Percentiles rank a stretch among this genome's conserved stretches.
These are phyloP conservation scores for Trichomonas gallinae DNA, from an alignment of 208 protist species.

Conservation along the genomic window DNA sequence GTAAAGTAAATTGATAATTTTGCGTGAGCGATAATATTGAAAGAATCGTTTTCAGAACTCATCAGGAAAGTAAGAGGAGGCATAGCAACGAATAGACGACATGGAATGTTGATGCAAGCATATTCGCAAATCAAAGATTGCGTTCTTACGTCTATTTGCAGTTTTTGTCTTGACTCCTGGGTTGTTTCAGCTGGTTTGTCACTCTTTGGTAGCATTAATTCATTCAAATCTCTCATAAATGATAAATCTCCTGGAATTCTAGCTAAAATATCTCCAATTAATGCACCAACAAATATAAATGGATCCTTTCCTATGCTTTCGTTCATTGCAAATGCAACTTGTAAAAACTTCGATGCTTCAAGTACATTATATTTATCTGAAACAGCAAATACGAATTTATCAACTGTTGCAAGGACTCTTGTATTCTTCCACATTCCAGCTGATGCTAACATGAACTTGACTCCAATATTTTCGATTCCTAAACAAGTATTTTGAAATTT, in stretches of 20 bases:
- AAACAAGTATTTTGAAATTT: not conserved
- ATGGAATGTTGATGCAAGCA: not conserved
- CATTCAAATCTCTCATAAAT: not conserved
- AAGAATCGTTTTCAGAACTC: not conserved
- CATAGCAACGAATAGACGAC: not conserved
- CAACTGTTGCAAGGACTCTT: not conserved
- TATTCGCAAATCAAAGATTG: not conserved
- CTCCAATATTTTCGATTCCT: not conserved
- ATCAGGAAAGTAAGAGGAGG: not conserved
- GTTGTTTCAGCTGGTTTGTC: not conserved
- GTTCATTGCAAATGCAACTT: not conserved
- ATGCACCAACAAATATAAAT: not conserved
- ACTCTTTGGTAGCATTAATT: not conserved
- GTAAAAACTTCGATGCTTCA: not conserved
- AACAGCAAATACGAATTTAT: not conserved
- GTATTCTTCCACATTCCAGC: not conserved
- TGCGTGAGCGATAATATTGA: not conserved
- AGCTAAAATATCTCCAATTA: not conserved
- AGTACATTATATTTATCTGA: not conserved
- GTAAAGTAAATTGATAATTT: not conserved
- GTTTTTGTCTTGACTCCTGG: not conserved
- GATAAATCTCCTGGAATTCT: not conserved
- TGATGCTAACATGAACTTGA: not conserved
- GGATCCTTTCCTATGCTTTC: not conserved
- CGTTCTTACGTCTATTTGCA: not conserved